Conservation (phyloP, 768 basidiomycete species). For the Botryobasidium botryosum region DNA sequence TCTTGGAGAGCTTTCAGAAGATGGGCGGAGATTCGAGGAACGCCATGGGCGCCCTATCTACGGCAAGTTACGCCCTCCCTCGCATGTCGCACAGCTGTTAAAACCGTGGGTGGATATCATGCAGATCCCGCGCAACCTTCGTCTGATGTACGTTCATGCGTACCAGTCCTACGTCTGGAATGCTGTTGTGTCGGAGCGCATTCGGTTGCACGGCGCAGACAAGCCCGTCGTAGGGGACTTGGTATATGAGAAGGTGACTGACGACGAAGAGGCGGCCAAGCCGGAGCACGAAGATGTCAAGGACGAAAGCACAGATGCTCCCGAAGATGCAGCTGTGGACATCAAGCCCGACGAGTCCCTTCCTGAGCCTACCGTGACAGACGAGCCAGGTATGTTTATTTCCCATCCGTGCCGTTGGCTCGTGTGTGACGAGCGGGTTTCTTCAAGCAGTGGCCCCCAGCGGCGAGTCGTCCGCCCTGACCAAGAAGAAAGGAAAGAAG, state of each 20-base stretch:
- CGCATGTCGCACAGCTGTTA: not conserved
- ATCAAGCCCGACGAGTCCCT: too few relatives aligned
- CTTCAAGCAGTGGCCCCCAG: too few relatives aligned
- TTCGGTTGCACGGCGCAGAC: constrained; percentile 56
- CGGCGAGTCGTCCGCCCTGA: not conserved
- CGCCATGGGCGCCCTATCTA: constrained; percentile 74
- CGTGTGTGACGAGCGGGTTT: too few relatives aligned
- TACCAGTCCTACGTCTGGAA: constrained; percentile 99
- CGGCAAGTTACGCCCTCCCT: constrained; percentile 37
- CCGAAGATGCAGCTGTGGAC: constrained; percentile 12
- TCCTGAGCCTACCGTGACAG: too few relatives aligned
- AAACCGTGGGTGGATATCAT: not conserved
- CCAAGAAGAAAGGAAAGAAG: constrained; percentile 4
- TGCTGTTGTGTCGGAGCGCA: constrained; percentile 85
- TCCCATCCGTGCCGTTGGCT: too few relatives aligned
- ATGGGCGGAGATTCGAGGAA: constrained; percentile 63
- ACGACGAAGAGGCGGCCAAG: constrained; percentile 12
- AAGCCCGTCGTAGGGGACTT: constrained; percentile 75
- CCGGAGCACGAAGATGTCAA: constrained; percentile 18
- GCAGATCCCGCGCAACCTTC: constrained; percentile 87
- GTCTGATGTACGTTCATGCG: constrained; percentile 95
- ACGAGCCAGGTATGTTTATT: too few relatives aligned
- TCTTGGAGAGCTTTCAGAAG: constrained; percentile 79
- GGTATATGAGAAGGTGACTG: constrained; percentile 44
- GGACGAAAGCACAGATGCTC: constrained; percentile 11